These are phyloP conservation scores for Arabidopsis hybrid DNA, from an alignment of 441 rosid species.

Conservation along the genomic window DNA sequence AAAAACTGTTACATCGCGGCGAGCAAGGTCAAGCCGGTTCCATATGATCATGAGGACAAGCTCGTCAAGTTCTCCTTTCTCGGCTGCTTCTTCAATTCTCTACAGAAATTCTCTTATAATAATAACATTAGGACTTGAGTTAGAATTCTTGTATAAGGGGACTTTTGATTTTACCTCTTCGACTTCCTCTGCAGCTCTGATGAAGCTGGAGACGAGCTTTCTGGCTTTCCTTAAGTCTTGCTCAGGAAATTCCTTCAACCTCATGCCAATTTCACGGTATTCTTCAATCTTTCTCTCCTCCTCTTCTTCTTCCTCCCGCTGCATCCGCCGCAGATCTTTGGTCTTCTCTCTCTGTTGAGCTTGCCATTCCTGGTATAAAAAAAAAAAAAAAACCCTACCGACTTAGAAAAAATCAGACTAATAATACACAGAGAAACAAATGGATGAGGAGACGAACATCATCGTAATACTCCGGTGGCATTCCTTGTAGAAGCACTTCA, in stretches of 20 bases:
- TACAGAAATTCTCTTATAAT: background rate
- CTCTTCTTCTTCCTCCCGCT: slow-evolving; percentile 81
- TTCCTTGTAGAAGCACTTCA: slow-evolving; percentile 73
- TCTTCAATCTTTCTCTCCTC: slow-evolving; percentile 84
- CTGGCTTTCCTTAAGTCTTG: slow-evolving; percentile 81
- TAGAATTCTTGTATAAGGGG: background rate
- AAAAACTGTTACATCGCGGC: slow-evolving; percentile 61
- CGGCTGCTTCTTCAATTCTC: slow-evolving; percentile 84
- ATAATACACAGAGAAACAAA: background rate
- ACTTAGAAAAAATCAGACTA: background rate
- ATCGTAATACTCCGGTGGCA: slow-evolving; percentile 90
- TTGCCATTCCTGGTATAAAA: slow-evolving; percentile 83
- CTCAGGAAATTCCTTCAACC: slow-evolving; percentile 79
- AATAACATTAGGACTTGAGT: background rate
- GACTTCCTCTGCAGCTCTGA: slow-evolving; percentile 89
- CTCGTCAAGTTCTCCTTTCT: slow-evolving; percentile 76
- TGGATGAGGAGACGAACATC: slow-evolving; percentile 54
- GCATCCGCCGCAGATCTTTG: slow-evolving; percentile 66
- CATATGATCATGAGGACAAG: slow-evolving; percentile 79
- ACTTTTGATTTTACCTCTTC: slow-evolving; percentile 67
- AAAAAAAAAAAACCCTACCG: background rate
- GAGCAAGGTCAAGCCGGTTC: slow-evolving; percentile 88
- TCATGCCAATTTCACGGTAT: slow-evolving; percentile 82
- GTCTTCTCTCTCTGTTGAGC: slow-evolving; percentile 75
- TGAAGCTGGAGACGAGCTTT: slow-evolving; percentile 78